Percentiles rank a stretch among this genome's conserved stretches.
Conservation (phyloP, 164 flowering plant species). For the Tetracentron sinense region DNA sequence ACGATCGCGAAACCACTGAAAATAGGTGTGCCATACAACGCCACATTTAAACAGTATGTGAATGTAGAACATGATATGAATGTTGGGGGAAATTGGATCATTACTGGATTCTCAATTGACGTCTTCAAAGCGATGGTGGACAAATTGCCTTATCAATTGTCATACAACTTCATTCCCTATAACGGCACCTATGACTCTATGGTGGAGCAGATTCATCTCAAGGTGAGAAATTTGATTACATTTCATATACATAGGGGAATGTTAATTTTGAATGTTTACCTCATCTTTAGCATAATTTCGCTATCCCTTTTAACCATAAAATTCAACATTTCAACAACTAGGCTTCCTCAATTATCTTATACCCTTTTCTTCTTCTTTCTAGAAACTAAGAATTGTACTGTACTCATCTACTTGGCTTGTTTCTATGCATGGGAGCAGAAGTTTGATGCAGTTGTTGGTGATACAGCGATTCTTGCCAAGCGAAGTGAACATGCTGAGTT, state of each 20-base stretch:
- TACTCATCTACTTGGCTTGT: too few species aligned
- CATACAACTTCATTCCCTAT: conserved; percentile 13
- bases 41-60: not conserved
- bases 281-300: too few species aligned
- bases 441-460: too few species aligned
- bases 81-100: not conserved
- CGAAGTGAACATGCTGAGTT: conserved; percentile 18
- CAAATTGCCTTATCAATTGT: conserved; percentile 16
- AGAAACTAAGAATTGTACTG: too few species aligned
- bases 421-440: too few species aligned
- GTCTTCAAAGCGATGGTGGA: conserved; percentile 18
- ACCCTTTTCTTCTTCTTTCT: too few species aligned
- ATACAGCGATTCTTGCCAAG: too few species aligned
- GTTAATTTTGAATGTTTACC: too few species aligned
- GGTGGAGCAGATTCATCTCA: conserved; percentile 9
- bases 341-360: too few species aligned
- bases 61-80: not conserved
- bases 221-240: conserved; percentile 1
- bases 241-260: too few species aligned
- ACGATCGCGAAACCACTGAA: conserved; percentile 2
- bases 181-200: conserved; percentile 21
- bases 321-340: too few species aligned
- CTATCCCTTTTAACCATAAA: too few species aligned
- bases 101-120: conserved; percentile 19
- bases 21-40: conserved; percentile 21